Percentiles rank a stretch among this genome's conserved stretches.
phyloP scores from a whole-genome alignment of 139 green algal genomes.

The Zygnema cylindricum region DNA sequence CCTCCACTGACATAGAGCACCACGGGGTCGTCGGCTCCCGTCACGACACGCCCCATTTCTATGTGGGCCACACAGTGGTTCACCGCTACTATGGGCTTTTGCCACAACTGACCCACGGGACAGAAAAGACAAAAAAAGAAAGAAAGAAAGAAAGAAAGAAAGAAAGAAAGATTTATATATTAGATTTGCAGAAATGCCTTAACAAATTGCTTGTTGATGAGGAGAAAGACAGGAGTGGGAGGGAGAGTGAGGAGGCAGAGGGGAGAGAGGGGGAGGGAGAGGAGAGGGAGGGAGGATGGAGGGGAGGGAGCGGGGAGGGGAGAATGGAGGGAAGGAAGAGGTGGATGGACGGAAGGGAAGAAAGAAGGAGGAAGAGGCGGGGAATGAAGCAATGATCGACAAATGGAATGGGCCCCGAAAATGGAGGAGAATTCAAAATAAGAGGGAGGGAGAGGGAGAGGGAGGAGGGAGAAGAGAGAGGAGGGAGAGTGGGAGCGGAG shows the following conservation, averaged over 20 bases:
- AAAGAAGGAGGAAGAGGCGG: not conserved
- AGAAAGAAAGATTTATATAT: too few relatives aligned
- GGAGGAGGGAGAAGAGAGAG: not conserved
- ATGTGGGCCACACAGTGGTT: conserved; percentile 94
- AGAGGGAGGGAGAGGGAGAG: not conserved
- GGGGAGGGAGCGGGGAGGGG: not conserved
- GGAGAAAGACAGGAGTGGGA: too few relatives aligned
- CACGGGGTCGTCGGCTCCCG: conserved; percentile 82
- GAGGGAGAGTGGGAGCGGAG: conserved; percentile 1
- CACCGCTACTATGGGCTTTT: conserved; percentile 77
- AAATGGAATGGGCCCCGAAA: not conserved
- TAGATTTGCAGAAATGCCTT: too few relatives aligned
- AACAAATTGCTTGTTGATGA: too few relatives aligned
- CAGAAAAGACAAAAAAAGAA: not conserved
- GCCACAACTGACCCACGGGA: conserved; percentile 59
- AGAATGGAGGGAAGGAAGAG: not conserved
- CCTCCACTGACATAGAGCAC: conserved; percentile 91
- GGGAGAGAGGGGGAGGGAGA: not conserved
- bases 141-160: too few relatives aligned
- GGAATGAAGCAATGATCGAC: not conserved
- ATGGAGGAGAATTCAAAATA: not conserved
- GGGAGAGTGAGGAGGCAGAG: too few relatives aligned
- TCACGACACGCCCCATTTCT: conserved; percentile 90
- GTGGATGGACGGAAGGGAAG: not conserved
- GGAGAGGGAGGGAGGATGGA: not conserved